phyloP scores from a whole-genome alignment of 768 basidiomycete species.

The Tulasnella sp. region DNA sequence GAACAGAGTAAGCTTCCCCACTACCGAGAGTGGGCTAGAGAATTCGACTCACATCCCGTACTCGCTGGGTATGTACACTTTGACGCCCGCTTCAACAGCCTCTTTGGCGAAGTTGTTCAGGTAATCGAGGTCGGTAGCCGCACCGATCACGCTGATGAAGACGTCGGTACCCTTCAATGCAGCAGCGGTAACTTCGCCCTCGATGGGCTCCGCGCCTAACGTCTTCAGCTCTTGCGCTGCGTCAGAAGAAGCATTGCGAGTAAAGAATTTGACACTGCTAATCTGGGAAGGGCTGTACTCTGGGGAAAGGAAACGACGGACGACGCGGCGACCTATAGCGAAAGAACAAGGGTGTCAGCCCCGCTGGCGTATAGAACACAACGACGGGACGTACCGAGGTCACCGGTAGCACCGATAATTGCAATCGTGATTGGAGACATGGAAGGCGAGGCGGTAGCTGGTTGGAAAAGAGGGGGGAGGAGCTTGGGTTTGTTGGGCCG shows the following conservation, averaged over 20 bases:
- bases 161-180: background rate
- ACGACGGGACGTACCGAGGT: background rate
- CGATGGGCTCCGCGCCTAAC: background rate
- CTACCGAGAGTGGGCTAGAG: no score
- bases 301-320: background rate
- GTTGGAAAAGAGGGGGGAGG: background rate
- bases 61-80: slow-evolving; percentile 12
- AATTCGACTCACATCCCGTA: background rate
- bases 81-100: slow-evolving; percentile 21
- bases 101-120: slow-evolving; percentile 18
- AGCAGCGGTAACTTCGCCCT: background rate
- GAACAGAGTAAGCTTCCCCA: no score
- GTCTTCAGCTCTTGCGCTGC: background rate
- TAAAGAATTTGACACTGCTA: background rate
- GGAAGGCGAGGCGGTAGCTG: background rate
- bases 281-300: background rate
- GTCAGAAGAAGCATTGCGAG: background rate
- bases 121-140: background rate
- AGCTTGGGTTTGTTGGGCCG: background rate
- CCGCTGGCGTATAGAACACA: background rate
- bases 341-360: no score
- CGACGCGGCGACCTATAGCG: background rate
- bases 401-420: background rate
- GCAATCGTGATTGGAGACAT: background rate
- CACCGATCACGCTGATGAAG: background rate